phyloP scores from a whole-genome alignment of 306 rosid genomes.

The Elaeagnus macrophylla region DNA sequence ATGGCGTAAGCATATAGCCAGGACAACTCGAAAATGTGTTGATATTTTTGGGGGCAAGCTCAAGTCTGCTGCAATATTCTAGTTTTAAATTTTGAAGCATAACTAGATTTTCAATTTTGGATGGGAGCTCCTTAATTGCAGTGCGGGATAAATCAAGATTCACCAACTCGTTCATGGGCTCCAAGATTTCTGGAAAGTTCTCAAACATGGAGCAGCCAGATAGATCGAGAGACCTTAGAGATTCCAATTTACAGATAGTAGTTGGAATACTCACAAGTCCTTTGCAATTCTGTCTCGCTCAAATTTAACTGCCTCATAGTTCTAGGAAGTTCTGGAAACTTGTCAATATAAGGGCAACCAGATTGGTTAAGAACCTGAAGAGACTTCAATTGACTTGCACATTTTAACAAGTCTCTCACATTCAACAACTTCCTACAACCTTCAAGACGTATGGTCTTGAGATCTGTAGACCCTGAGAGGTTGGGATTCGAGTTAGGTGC shows the following conservation, averaged over 20 bases:
- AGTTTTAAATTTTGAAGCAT: not conserved
- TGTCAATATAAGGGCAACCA: not conserved
- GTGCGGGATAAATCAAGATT: not conserved
- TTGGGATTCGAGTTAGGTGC: not conserved
- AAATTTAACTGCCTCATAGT: not conserved
- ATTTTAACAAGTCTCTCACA: too few species aligned
- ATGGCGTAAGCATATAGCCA: not conserved
- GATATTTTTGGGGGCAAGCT: not conserved
- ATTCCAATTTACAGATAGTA: slow-evolving; percentile 1
- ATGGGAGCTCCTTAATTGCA: slow-evolving; percentile 4
- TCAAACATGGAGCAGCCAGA: not conserved
- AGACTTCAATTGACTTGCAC: too few species aligned
- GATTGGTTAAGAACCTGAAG: too few species aligned
- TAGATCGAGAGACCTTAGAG: not conserved
- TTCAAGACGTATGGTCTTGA: not conserved
- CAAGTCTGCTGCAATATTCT: not conserved
- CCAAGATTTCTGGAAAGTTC: slow-evolving; percentile 11
- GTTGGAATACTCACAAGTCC: not conserved
- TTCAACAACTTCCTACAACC: not conserved
- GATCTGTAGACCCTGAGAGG: not conserved
- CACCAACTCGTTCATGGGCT: not conserved
- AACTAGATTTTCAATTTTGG: not conserved
- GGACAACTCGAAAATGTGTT: not conserved
- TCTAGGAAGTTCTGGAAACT: not conserved
- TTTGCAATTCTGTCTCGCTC: not conserved